Evolutionary conservation across 495 filamentous ascomycete genomes (phyloP), one percentile per base, ranked within the genome.

Genomic region (Geopyxis carbonaria): DNA sequence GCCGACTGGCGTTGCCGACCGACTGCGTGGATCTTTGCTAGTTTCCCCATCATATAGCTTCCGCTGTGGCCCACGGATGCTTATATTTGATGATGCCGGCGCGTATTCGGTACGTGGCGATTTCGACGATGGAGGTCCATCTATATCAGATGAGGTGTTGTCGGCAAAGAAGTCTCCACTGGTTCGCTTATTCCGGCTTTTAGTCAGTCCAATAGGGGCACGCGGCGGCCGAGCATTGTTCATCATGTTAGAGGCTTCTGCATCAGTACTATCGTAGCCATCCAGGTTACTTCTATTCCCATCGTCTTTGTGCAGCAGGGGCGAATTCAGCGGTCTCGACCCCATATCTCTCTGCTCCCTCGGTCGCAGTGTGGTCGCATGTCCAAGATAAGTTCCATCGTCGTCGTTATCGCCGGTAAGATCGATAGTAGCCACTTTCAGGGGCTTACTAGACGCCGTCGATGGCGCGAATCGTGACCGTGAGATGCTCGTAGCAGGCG

Each of bases 361-460:
- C 2, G 41, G 19, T 13, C 24, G 25, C 11, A 46, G 2, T 1
- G 31, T 28, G 11, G 45, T 42, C n/a, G n/a, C n/a, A n/a, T n/a
- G n/a, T n/a, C n/a, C n/a, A n/a, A n/a, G n/a, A n/a, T n/a, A n/a
- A n/a, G n/a, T n/a, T n/a, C n/a, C n/a, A n/a, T n/a, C 39, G 9
- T 50, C 43, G 22, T 51, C 41, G 18, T 46, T 44, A 21, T 53
- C 50, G 9, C 27, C 22, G 7, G 50, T 53, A 14, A 53, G 45
- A 33, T 53, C 50, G 9, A 53, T 53, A 2, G 45, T 53, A 33
- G 53, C 49, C 11, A 53, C 38, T 9, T 53, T 38, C 29, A 48
- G 22, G 13, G 32, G 46, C 19, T 50, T 45, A 16, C 38, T 27
- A 20, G 31, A 38, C 5, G 27, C 16, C 9, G 48, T 27, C n/a